Conservation (phyloP, 257 asterid genomes). For the Knoxia roxburghii region DNA sequence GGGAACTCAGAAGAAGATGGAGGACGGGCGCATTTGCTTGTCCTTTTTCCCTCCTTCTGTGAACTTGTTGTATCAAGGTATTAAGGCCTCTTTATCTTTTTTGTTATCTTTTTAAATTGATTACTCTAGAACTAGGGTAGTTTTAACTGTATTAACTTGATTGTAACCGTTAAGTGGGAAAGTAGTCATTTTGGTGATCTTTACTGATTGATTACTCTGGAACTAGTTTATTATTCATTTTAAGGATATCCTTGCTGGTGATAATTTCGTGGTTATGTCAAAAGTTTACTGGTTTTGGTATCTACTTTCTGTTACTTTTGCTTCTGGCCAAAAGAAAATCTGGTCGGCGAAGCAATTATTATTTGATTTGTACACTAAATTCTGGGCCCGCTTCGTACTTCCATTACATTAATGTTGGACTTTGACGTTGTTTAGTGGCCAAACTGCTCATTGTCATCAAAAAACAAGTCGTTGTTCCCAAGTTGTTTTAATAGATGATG, state of each 20-base stretch:
- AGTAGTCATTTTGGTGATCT: neutral
- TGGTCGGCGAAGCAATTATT: neutral
- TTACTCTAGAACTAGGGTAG: neutral
- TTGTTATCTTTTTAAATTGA: neutral
- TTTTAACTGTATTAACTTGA: neutral
- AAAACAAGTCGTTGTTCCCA: neutral
- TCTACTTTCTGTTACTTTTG: neutral
- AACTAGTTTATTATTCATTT: neutral
- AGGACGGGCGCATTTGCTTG: conserved; percentile 72
- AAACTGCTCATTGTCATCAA: too few species aligned
- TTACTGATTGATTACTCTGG: neutral
- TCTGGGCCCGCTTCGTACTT: neutral
- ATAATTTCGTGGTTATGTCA: neutral
- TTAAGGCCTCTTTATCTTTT: neutral
- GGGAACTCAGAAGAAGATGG: conserved; percentile 35
- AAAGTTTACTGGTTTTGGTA: neutral
- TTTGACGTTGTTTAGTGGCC: neutral
- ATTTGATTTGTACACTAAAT: neutral
- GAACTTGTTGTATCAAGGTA: conserved; percentile 96
- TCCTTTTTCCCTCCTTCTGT: conserved; percentile 79
- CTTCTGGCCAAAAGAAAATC: neutral
- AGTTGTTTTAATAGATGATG: neutral
- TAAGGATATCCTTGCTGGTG: too few species aligned
- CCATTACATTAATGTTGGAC: neutral
- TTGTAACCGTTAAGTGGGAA: neutral